Conservation (phyloP, 148 eudicot genomes). For the Fagopyrum esculentum region DNA sequence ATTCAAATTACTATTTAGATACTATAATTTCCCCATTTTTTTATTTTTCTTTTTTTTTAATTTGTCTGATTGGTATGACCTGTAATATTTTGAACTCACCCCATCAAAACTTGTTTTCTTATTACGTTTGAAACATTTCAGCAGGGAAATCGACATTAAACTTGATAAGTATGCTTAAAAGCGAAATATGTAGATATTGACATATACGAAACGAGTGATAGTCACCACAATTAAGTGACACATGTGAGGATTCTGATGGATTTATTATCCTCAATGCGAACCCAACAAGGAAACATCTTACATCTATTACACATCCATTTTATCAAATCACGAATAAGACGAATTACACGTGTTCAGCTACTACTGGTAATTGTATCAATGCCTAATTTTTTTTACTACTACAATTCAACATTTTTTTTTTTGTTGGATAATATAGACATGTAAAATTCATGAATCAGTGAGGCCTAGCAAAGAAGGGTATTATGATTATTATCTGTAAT, state of each 20-base stretch:
- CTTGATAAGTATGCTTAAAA: background rate
- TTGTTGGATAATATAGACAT: too few species aligned
- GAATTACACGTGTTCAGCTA: constrained; percentile 5
- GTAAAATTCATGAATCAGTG: too few species aligned
- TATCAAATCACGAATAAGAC: constrained; percentile 6
- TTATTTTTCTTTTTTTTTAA: background rate
- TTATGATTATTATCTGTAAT: too few species aligned
- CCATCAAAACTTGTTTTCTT: background rate
- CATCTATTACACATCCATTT: background rate
- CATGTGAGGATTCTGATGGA: constrained; percentile 7
- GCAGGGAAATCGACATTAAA: background rate
- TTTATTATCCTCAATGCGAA: constrained; percentile 9
- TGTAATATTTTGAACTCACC: too few species aligned
- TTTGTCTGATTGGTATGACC: background rate
- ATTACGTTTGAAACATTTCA: background rate
- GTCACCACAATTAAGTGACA: constrained; percentile 12
- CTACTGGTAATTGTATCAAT: background rate
- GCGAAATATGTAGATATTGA: background rate
- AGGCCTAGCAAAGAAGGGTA: too few species aligned
- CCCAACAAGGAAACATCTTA: constrained; percentile 13
- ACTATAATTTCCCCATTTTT: background rate
- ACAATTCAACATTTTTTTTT: too few species aligned
- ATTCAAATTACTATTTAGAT: background rate
- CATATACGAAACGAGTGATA: constrained; percentile 1
- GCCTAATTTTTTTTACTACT: background rate